A percentile compares a stretch with the other conserved stretches of the same genome.
Evolutionary conservation across 176 grass and related monocot species (phyloP).

Genomic region (Areca catechu): DNA sequence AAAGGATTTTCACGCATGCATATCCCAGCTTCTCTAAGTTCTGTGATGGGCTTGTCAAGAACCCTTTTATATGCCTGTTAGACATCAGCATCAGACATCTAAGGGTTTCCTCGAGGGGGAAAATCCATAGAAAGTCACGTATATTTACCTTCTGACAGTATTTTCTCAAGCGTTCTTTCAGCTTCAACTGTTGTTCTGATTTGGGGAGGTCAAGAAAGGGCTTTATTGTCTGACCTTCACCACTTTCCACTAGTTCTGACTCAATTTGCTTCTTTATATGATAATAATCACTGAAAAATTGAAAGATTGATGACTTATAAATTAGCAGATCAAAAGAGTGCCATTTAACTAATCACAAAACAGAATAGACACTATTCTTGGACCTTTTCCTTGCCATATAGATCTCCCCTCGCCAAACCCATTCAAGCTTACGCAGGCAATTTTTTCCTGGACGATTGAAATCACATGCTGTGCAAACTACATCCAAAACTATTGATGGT

Average conservation of each 20-base stretch:
- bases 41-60: constrained; percentile 94
- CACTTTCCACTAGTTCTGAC: constrained; percentile 68
- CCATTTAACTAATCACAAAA: background rate
- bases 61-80: constrained; percentile 94
- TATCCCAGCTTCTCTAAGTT: constrained; percentile 94
- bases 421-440: constrained; percentile 91
- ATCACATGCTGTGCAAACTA: constrained; percentile 94
- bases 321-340: background rate
- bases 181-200: constrained; percentile 74
- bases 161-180: constrained; percentile 96
- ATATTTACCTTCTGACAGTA: constrained; percentile 90
- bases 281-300: constrained; percentile 76
- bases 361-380: constrained; percentile 10
- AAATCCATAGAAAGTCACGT: background rate
- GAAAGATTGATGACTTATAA: background rate
- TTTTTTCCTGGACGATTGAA: constrained; percentile 97
- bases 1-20: constrained; percentile 99
- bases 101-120: background rate
- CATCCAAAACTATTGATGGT: constrained; percentile 91
- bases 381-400: constrained; percentile 93
- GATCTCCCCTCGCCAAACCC: constrained; percentile 93
- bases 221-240: constrained; percentile 43
- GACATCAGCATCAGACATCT: background rate
- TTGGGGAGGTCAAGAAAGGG: constrained; percentile 88
- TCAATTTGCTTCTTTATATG: constrained; percentile 98